phyloP scores from a whole-genome alignment of 164 flowering plant genomes.

The Echeveria elegans region DNA sequence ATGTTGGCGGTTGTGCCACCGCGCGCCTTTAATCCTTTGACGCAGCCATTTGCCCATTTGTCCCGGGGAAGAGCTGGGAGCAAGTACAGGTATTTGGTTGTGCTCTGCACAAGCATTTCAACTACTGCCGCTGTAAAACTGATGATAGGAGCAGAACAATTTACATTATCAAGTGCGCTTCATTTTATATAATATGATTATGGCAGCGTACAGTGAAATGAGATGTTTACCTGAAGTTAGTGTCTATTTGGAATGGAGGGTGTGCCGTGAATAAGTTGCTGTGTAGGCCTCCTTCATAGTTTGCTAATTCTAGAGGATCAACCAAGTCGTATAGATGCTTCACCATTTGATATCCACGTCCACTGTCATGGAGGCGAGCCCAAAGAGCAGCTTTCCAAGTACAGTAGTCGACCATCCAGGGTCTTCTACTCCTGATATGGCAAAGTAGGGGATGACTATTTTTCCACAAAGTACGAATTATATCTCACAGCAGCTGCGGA shows the following conservation, averaged over 20 bases:
- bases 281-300: constrained; percentile 77
- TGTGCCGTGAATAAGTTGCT: constrained; percentile 90
- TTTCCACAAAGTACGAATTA: not conserved
- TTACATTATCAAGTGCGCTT: not conserved
- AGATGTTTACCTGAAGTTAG: constrained; percentile 67
- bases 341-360: constrained; percentile 76
- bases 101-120: constrained; percentile 94
- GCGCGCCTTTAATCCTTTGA: constrained; percentile 77
- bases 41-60: constrained; percentile 78
- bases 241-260: constrained; percentile 89
- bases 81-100: constrained; percentile 57
- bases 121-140: constrained; percentile 77
- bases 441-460: not conserved
- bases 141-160: constrained; percentile 11
- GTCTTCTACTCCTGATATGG: constrained; percentile 72
- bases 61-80: constrained; percentile 88
- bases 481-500: not conserved
- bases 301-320: constrained; percentile 59
- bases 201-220: not conserved
- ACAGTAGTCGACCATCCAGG: constrained; percentile 98
- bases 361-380: constrained; percentile 78
- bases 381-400: constrained; percentile 77
- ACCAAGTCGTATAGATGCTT: constrained; percentile 68
- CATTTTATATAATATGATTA: too few relatives aligned
- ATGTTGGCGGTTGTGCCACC: constrained; percentile 73